Evolutionary conservation across 768 basidiomycete species (phyloP), one percentile per base, ranked within the genome.

Genomic region (Pisolithus marmoratus): DNA sequence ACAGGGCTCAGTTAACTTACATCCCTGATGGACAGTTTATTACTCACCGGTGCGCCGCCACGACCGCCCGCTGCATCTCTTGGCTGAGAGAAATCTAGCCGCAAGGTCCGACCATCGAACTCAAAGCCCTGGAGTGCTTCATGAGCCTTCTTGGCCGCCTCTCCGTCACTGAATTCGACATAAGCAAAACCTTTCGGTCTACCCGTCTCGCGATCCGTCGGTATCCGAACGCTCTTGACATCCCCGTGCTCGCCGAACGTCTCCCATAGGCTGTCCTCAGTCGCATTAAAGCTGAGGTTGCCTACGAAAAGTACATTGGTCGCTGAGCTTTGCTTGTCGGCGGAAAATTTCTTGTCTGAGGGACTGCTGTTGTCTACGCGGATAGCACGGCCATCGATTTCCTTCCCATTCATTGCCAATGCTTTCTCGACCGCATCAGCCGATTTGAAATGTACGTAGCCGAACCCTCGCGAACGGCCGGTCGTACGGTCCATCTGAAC

Each of bases 151-250:
- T 84, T 85, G 11, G 96, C 90, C 49, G 79, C 72, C 24, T 84
- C 88, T 37, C 91, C 62, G 59, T 86, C 84, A 58, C 85, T 81
- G 70, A 94, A 96, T 70, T 97, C 93, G 63, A 99, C 89, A 70
- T 98, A 98, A 20, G 85, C 96, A 70, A 95, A 98, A 62, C 96
- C 96, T 70, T 97, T 98, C 43, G 90, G 85, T 55, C 76, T 79
- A 26, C 93, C 94, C 7, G 87, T 80, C 46, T 99, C 96, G 58
- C 90, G 78, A 69, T 98, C 94, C 37, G 94, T 96, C 27, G 94
- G 93, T 46, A 99, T 73, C 51, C 94, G 83, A 38, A 97, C 90
- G 62, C 75, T 85, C 74, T 89, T 88, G 55, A 96, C 81, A 40
- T 82, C 76, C 52, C 91, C 91, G 65, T 85, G 85, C 64, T 93